Base-by-base conservation (phyloP, 306 rosid genomes). In the Cucurbita ficifolia region DNA sequence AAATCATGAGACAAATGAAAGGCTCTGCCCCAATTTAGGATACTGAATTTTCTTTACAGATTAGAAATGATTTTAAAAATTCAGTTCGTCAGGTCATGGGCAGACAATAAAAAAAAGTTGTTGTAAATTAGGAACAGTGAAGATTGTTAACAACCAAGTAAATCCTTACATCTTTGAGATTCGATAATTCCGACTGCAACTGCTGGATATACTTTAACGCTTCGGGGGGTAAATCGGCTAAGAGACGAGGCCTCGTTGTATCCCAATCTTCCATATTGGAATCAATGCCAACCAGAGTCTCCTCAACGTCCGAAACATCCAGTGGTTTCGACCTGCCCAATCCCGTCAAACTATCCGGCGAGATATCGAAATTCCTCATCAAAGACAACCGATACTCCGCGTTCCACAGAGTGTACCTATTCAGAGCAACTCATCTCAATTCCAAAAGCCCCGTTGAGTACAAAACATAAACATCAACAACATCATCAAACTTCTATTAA, bases 341-440 rank as follows among this genome's bases (percentile, higher is more conserved):
- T n/a, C 10, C 79, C 39, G 76, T 43, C 64, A 43, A 78, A 69
- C 43, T 65, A 22, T 57, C 73, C 12, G 76, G 73, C 2, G 96
- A 83, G 39, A 89, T 74, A 70, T 91, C 95, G 19, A 94, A 81
- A 84, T 94, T 94, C 88, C 96, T 89, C 84, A 51, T 82, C 84
- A 94, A 73, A 38, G 93, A 90, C 78, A 89, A 77, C 80, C 99
- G 83, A 79, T 94, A 94, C 84, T 91, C 99, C 7, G 92, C 99
- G 76, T 88, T 94, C 99, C 99, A 94, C 48, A 94, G 81, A 8
- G 99, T 94, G 77, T 91, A 94, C 86, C 99, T 94, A 74, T 64
- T 46, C 60, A 76, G 14, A 69, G 24, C 2, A 24, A 49, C 57
- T 48, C 74, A 29, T 69, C 74, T 48, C 57, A 69, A 48, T 69